Conservation (phyloP, 371 early-diverging fungal genomes). For the Lichtheimia ornata region DNA sequence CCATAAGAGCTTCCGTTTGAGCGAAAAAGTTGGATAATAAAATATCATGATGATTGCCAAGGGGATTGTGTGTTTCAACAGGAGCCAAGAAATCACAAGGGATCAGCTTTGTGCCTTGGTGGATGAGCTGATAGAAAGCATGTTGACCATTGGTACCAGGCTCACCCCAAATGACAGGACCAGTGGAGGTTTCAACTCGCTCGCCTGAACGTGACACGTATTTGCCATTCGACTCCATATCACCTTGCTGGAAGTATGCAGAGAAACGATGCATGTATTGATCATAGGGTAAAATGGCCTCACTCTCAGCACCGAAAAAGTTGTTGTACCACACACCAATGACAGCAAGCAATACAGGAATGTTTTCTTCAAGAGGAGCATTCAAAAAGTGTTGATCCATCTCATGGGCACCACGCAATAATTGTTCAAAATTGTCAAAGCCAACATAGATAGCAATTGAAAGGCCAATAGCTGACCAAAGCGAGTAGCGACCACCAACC, state of each 20-base stretch:
- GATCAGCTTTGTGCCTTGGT: slow-evolving; percentile 97
- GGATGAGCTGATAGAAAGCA: slow-evolving; percentile 99
- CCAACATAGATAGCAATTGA: slow-evolving; percentile 96
- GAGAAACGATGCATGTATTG: slow-evolving; percentile 97
- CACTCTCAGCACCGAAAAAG: slow-evolving; percentile 92
- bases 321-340: slow-evolving; percentile 98
- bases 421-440: slow-evolving; percentile 90
- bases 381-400: slow-evolving; percentile 97
- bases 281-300: slow-evolving; percentile 97
- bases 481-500: slow-evolving; percentile 99
- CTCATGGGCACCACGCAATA: slow-evolving; percentile 92
- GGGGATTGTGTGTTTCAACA: slow-evolving; percentile 85
- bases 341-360: slow-evolving; percentile 91
- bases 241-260: slow-evolving; percentile 98
- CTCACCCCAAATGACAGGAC: slow-evolving; percentile 99
- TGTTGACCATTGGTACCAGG: slow-evolving; percentile 99
- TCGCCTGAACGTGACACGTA: slow-evolving; percentile 82
- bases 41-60: slow-evolving; percentile 88
- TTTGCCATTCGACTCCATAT: slow-evolving; percentile 99
- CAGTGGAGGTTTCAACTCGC: slow-evolving; percentile 82
- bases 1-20: slow-evolving; percentile 97
- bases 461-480: slow-evolving; percentile 99
- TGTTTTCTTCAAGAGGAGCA: slow-evolving; percentile 87
- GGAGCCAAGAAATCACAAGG: slow-evolving; percentile 97
- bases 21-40: slow-evolving; percentile 98